Conservation (phyloP, 345 rosid species). For the Populus tremula region DNA sequence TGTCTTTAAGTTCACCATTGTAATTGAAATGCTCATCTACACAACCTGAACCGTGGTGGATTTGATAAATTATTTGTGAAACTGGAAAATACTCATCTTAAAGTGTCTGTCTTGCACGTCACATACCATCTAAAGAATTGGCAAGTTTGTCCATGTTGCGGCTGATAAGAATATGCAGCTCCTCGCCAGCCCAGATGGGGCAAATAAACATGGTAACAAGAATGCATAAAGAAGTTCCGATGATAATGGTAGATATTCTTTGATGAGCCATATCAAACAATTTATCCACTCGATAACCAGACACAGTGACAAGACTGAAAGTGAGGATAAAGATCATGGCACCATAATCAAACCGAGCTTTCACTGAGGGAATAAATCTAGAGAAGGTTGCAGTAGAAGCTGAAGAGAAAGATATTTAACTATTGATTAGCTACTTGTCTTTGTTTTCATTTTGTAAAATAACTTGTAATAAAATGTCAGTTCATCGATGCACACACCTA, state of each 20-base stretch:
- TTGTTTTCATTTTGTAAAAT: background rate
- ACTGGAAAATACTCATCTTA: background rate
- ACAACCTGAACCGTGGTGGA: conserved; percentile 33
- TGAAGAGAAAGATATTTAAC: conserved; percentile 7
- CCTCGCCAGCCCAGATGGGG: conserved; percentile 46
- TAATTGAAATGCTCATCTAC: conserved; percentile 30
- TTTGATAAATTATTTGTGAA: background rate
- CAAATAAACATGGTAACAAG: conserved; percentile 33
- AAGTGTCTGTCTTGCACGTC: background rate
- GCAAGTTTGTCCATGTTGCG: conserved; percentile 44
- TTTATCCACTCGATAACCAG: conserved; percentile 38
- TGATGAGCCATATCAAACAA: conserved; percentile 34
- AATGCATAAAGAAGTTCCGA: conserved; percentile 40
- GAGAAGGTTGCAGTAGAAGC: conserved; percentile 44
- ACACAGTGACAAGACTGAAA: conserved; percentile 37
- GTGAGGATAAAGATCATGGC: conserved; percentile 48
- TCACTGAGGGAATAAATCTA: conserved; percentile 38
- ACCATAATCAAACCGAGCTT: conserved; percentile 42
- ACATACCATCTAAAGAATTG: conserved; percentile 39
- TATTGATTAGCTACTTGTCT: background rate
- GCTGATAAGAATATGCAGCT: conserved; percentile 23
- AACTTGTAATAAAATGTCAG: background rate
- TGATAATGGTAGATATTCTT: conserved; percentile 36
- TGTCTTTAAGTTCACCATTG: conserved; percentile 6
- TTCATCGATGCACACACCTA: conserved; percentile 32